Evolutionary conservation across 345 rosid genomes (phyloP), one percentile per base, ranked within the genome.

Genomic region (Punica granatum): DNA sequence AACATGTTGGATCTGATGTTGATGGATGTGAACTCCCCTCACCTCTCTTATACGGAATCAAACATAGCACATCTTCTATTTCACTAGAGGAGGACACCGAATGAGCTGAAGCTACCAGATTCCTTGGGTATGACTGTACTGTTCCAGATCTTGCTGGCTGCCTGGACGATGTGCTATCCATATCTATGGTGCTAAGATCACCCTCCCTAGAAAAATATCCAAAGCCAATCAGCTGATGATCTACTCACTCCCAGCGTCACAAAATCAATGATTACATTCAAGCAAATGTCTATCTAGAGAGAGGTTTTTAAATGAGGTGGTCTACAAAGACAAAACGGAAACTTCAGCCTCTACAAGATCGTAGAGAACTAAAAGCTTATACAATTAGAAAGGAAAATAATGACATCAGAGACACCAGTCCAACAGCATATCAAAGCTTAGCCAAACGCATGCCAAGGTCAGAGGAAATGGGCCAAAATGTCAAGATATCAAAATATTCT

Each of bases 31-130:
- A 28, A 64, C 48, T 63, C 19, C 48, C 64, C 64, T 60, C 67
- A 65, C 60, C 71, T 59, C 70, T 72, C 37, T 56, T 70, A 66
- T 46, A 49, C 48, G 49, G 53, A 58, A 72, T 36, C 51, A 66
- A 49, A 67, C 60, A 41, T 39, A 70, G 61, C 36, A 66, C 70
- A 44, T 71, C 51, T 32, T 32, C 65, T 12, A 69, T 64, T 44
- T 66, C 73, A 59, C 72, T 67, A 35, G 66, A 74, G 69, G 60
- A 12, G 65, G 74, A 67, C 64, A 14, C 26, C 58, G 41, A 67
- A 61, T 67, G 73, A 49, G 49, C 53, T 8, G 43, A 64, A 53
- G 31, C 28, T 13, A 13, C 42, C 21, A 68, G 46, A 46, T 49
- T 58, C 43, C 60, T 46, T 0, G 28, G 61, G 21, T 33, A 13